Evolutionary conservation across 1,139 yeast species (phyloP).

Genomic region (Diutina mesorugosa): DNA sequence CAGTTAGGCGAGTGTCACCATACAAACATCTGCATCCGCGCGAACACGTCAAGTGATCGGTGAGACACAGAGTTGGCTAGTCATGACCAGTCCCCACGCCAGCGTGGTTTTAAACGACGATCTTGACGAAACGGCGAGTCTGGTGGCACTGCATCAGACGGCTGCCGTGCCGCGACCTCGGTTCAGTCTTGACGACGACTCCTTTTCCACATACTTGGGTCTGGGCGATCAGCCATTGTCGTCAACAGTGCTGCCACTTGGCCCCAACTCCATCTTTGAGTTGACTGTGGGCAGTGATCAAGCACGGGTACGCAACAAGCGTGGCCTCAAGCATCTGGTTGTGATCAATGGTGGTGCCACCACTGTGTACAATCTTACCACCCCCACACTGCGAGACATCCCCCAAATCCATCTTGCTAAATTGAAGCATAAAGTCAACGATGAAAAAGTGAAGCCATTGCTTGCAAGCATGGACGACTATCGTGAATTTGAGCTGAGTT

Average conservation of each 20-base stretch:
- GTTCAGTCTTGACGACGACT: background rate
- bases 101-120: constrained; percentile 2
- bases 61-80: background rate
- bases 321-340: constrained; percentile 21
- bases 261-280: constrained; percentile 71
- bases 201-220: background rate
- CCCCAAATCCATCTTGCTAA: constrained; percentile 70
- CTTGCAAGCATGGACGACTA: constrained; percentile 43
- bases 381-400: constrained; percentile 74
- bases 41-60: background rate
- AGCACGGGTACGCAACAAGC: constrained; percentile 21
- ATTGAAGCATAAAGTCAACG: constrained; percentile 34
- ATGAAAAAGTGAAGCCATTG: constrained; percentile 28
- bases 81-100: constrained; percentile 2
- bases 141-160: background rate
- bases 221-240: background rate
- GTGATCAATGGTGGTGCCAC: constrained; percentile 29
- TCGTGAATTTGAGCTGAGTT: constrained; percentile 36
- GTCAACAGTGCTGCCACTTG: constrained; percentile 36
- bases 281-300: constrained; percentile 49
- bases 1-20: background rate
- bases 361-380: constrained; percentile 31
- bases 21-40: background rate
- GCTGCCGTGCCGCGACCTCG: background rate
- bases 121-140: background rate